Evolutionary conservation across 306 rosid species (phyloP).

Genomic region (Oxytropis ochrocephala): DNA sequence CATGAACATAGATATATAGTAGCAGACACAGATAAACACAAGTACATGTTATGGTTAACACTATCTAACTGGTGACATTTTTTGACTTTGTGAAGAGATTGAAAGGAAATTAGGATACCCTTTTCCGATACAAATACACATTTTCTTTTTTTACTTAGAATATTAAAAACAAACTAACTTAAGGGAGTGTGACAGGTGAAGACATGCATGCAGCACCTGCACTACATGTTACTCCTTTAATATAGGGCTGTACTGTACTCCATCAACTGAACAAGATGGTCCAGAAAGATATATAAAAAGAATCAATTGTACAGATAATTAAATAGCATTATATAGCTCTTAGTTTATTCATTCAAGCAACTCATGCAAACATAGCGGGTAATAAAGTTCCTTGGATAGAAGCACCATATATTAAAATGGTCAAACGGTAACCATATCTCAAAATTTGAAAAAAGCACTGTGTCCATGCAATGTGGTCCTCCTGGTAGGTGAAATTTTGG

Average conservation of each 20-base stretch:
- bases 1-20: too few species aligned
- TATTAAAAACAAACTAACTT: slow-evolving; percentile 14
- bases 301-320: not conserved
- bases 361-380: slow-evolving; percentile 16
- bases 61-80: not conserved
- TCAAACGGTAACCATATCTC: slow-evolving; percentile 19
- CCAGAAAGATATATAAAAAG: slow-evolving; percentile 14
- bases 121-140: not conserved
- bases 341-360: not conserved
- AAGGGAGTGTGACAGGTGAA: slow-evolving; percentile 29
- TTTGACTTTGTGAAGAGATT: not conserved
- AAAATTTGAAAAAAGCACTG: slow-evolving; percentile 9
- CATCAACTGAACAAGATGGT: slow-evolving; percentile 29
- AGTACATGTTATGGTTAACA: not conserved
- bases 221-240: slow-evolving; percentile 36
- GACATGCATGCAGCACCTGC: slow-evolving; percentile 51
- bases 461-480: slow-evolving; percentile 25
- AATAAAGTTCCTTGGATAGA: not conserved
- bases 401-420: slow-evolving; percentile 16
- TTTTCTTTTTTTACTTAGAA: slow-evolving; percentile 5
- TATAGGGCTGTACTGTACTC: slow-evolving; percentile 26
- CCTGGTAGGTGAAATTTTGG: not conserved
- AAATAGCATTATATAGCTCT: not conserved
- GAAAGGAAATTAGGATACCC: slow-evolving; percentile 15
- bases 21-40: too few species aligned